Conservation (phyloP, 2,329 filamentous ascomycete species). For the Ilyonectria destructans region DNA sequence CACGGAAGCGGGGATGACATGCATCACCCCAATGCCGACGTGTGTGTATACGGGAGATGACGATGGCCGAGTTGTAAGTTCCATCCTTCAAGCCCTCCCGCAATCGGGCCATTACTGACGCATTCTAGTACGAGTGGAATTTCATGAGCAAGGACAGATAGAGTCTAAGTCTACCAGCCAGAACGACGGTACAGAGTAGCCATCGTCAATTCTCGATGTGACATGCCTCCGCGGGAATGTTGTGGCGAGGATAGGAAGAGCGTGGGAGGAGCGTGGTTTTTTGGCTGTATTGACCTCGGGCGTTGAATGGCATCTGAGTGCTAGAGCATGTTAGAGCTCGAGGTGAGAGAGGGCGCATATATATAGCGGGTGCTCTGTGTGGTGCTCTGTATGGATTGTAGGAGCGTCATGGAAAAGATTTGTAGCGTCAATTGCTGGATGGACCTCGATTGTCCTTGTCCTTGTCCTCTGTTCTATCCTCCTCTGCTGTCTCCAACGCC, state of each 20-base stretch:
- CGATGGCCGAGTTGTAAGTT: conserved; percentile 84
- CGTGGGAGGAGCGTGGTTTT: conserved; percentile 16
- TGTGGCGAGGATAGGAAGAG: conserved; percentile 17
- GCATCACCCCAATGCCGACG: conserved; percentile 86
- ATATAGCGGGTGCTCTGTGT: conserved; percentile 34
- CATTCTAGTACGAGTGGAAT: conserved; percentile 74
- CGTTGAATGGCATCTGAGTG: conserved; percentile 31
- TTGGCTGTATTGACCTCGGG: conserved; percentile 34
- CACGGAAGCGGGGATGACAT: conserved; percentile 82
- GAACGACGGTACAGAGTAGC: conserved; percentile 39
- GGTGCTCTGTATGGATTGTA: conserved; percentile 30
- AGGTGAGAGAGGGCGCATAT: conserved; percentile 34
- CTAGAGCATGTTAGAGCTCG: conserved; percentile 42
- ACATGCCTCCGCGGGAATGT: conserved; percentile 3
- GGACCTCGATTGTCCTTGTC: conserved; percentile 42
- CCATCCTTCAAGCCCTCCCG: neutral
- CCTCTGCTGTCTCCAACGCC: conserved; percentile 42
- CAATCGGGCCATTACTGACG: conserved; percentile 27
- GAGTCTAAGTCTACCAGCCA: conserved; percentile 52
- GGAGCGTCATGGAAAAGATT: conserved; percentile 42
- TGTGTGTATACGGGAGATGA: conserved; percentile 96
- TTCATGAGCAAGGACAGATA: conserved; percentile 72
- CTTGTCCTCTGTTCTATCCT: conserved; percentile 39
- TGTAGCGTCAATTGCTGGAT: conserved; percentile 50
- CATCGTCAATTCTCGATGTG: conserved; percentile 36